A percentile compares a stretch with the other conserved stretches of the same genome.
Evolutionary conservation across 306 rosid genomes (phyloP).

Genomic region (Cicer arietinum): DNA sequence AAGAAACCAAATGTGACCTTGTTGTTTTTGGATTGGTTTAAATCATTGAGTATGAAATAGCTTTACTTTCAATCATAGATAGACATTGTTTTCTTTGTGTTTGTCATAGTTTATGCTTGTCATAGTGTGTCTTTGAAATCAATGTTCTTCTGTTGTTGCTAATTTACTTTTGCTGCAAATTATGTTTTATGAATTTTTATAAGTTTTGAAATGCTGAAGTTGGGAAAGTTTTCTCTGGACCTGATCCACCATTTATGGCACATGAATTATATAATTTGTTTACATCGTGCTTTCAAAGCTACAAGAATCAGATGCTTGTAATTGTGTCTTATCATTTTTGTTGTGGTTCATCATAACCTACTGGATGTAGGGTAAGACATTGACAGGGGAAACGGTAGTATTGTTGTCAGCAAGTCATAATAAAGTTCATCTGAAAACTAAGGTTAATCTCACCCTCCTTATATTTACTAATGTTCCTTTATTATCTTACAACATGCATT

Average conservation of each 20-base stretch:
- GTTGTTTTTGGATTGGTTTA: background rate
- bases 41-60: background rate
- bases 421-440: background rate
- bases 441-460: too few relatives aligned
- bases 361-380: conserved; percentile 59
- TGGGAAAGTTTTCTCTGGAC: background rate
- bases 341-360: background rate
- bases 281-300: background rate
- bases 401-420: background rate
- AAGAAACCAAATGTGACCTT: background rate
- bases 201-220: conserved; percentile 9
- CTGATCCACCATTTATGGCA: conserved; percentile 18
- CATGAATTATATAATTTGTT: conserved; percentile 19
- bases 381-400: background rate
- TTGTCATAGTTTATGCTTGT: background rate
- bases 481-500: too few relatives aligned
- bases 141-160: conserved; percentile 5
- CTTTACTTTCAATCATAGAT: conserved; percentile 5
- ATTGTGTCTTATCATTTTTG: background rate
- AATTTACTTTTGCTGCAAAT: conserved; percentile 14
- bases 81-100: background rate
- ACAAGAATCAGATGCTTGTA: background rate
- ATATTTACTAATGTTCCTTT: too few relatives aligned
- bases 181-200: background rate
- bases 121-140: background rate